Conservation (phyloP, 495 filamentous ascomycete genomes). For the Annulohypoxylon maeteangense region DNA sequence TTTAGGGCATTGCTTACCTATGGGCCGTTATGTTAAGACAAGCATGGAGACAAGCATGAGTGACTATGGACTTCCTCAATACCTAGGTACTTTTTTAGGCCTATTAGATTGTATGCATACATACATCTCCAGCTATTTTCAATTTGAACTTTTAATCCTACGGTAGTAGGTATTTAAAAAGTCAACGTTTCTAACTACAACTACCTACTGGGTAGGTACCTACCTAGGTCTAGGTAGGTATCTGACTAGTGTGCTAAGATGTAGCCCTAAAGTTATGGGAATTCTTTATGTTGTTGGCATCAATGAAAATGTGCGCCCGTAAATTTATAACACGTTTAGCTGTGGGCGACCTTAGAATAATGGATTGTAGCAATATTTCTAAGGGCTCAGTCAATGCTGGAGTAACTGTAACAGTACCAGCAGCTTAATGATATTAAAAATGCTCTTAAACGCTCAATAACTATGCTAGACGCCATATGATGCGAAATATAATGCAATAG, state of each 20-base stretch:
- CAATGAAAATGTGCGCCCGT: neutral
- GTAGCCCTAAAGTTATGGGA: neutral
- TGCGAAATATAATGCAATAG: constrained; percentile 25
- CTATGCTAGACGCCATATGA: constrained; percentile 24
- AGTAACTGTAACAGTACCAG: neutral
- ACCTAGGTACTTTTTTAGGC: neutral
- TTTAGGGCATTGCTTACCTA: neutral
- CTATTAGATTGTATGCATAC: neutral
- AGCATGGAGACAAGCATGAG: neutral
- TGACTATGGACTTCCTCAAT: neutral
- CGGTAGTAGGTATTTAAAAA: too few relatives aligned
- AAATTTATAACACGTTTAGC: too few relatives aligned
- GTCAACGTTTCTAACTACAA: neutral
- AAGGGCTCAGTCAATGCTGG: too few relatives aligned
- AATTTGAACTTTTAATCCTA: too few relatives aligned
- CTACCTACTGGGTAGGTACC: neutral
- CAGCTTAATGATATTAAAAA: constrained; percentile 23
- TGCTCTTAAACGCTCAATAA: constrained; percentile 17
- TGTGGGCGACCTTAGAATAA: too few relatives aligned
- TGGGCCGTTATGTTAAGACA: neutral
- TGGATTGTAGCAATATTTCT: too few relatives aligned
- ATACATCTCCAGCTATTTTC: neutral
- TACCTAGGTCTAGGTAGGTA: too few relatives aligned
- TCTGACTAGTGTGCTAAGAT: too few relatives aligned
- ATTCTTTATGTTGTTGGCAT: neutral